Conservation (phyloP, 208 protist genomes). For the Trypanosoma theileri region DNA sequence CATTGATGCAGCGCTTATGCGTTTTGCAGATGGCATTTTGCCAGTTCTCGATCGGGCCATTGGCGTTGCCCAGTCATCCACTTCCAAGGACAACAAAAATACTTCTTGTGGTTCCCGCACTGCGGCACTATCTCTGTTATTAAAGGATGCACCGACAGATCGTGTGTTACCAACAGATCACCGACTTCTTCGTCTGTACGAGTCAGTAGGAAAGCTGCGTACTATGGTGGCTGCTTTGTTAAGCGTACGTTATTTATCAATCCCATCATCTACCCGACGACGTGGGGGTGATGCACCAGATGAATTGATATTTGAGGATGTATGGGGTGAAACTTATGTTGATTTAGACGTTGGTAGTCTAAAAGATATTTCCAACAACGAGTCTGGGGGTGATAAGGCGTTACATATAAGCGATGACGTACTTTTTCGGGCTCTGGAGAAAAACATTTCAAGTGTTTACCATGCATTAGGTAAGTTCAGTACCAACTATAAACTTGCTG, state of each 20-base stretch:
- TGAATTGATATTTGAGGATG: slow-evolving; percentile 66
- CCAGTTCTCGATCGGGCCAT: slow-evolving; percentile 67
- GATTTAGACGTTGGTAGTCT: slow-evolving; percentile 69
- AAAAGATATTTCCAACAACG: not conserved
- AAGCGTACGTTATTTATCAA: slow-evolving; percentile 76
- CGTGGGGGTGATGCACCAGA: slow-evolving; percentile 36
- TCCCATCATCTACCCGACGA: slow-evolving; percentile 43
- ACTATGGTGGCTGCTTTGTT: slow-evolving; percentile 62
- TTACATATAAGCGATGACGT: slow-evolving; percentile 36
- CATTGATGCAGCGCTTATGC: slow-evolving; percentile 76
- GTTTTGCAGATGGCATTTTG: slow-evolving; percentile 70
- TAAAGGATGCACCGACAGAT: slow-evolving; percentile 29
- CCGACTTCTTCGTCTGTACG: slow-evolving; percentile 69
- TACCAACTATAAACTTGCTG: slow-evolving; percentile 73
- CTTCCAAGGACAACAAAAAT: slow-evolving; percentile 1
- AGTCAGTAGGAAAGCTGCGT: slow-evolving; percentile 57
- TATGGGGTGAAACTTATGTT: slow-evolving; percentile 46
- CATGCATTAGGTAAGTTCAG: slow-evolving; percentile 70
- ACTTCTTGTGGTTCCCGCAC: slow-evolving; percentile 17
- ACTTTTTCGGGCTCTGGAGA: slow-evolving; percentile 53
- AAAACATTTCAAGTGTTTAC: slow-evolving; percentile 65
- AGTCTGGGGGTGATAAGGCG: not conserved
- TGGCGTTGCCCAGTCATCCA: slow-evolving; percentile 15
- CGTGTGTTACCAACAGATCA: slow-evolving; percentile 63
- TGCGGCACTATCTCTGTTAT: slow-evolving; percentile 36